These are phyloP conservation scores for Triangularia verruculosa DNA, from an alignment of 2,329 filamentous ascomycete genomes.

Conservation along the genomic window DNA sequence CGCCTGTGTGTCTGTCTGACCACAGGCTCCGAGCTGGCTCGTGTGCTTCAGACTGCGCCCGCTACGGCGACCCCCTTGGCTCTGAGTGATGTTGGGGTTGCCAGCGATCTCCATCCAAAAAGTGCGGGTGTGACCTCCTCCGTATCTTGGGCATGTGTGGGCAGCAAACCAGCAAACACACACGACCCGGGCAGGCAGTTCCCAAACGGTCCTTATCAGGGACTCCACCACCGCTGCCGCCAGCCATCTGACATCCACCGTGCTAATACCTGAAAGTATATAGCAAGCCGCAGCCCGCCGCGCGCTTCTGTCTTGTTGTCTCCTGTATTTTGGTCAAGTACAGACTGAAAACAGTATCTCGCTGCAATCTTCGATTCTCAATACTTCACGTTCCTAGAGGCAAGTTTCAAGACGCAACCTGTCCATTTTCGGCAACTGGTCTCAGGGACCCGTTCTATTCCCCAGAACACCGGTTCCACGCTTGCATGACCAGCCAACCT, in stretches of 20 bases:
- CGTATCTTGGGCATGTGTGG: background rate
- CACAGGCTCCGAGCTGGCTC: background rate
- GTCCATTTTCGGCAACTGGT: background rate
- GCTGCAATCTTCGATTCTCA: background rate
- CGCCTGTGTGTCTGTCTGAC: background rate
- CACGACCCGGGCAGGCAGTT: slow-evolving; percentile 4
- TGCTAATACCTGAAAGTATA: background rate
- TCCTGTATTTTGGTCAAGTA: background rate
- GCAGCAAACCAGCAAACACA: background rate
- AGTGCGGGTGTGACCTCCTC: slow-evolving; percentile 3
- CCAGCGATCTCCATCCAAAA: slow-evolving; percentile 1
- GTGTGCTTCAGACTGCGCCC: background rate
- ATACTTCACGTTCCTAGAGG: background rate
- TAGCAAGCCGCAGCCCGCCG: background rate
- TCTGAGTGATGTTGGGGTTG: background rate
- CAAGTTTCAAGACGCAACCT: background rate
- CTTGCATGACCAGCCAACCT: slow-evolving; percentile 5
- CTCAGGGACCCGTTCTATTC: slow-evolving; percentile 3
- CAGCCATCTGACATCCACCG: background rate
- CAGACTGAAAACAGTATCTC: background rate
- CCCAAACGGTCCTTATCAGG: slow-evolving; percentile 7
- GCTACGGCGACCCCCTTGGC: background rate
- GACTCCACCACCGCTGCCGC: slow-evolving; percentile 1
- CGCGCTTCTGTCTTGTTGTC: background rate
- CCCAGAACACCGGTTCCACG: background rate